Percentiles rank a stretch among this genome's conserved stretches.
Conservation (phyloP, 371 early-diverging fungal genomes). For the Mucor irregularis region DNA sequence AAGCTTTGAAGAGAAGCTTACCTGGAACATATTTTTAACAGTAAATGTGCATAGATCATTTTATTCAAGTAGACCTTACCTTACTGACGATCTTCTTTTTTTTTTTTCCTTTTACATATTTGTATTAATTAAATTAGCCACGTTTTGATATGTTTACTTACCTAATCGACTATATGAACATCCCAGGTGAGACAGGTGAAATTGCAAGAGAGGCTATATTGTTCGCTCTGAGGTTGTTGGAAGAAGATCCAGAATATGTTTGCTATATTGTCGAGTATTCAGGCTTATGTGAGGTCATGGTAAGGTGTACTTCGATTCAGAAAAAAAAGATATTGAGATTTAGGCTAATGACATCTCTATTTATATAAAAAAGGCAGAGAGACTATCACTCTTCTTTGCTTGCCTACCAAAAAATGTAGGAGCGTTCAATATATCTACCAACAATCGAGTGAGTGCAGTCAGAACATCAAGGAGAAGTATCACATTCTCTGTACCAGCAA, state of each 20-base stretch:
- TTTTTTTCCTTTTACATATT: background rate
- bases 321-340: background rate
- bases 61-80: background rate
- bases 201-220: constrained; percentile 52
- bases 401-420: constrained; percentile 45
- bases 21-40: constrained; percentile 49
- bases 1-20: constrained; percentile 49
- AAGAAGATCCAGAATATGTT: constrained; percentile 55
- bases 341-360: background rate
- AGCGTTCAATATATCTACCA: constrained; percentile 43
- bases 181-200: constrained; percentile 56
- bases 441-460: constrained; percentile 38
- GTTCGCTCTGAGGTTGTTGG: constrained; percentile 46
- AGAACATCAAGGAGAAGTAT: constrained; percentile 41
- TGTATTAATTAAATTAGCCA: constrained; percentile 25
- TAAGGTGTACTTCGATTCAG: constrained; percentile 2
- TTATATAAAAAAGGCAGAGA: constrained; percentile 42
- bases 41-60: too few species aligned
- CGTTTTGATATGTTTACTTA: constrained; percentile 54
- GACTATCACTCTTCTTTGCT: constrained; percentile 44
- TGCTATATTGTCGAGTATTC: constrained; percentile 56
- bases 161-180: constrained; percentile 52
- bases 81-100: background rate
- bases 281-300: constrained; percentile 52
- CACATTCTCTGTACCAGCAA: constrained; percentile 47